Conservation (phyloP, 345 rosid genomes). For the Lepidium africanum region DNA sequence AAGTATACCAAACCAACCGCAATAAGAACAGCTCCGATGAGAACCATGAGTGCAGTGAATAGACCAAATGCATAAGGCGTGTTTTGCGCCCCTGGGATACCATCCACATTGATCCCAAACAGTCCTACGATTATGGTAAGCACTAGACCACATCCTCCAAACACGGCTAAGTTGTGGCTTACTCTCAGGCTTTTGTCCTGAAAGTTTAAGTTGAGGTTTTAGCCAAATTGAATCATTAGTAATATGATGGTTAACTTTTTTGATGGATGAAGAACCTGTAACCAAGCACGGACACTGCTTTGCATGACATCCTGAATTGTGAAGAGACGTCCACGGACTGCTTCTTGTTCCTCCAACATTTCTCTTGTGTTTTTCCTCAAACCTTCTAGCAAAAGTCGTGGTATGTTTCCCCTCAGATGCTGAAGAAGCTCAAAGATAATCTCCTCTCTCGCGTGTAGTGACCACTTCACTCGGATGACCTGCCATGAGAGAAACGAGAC, state of each 20-base stretch:
- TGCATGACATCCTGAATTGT: constrained; percentile 99
- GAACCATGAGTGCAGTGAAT: constrained; percentile 46
- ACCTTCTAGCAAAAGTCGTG: constrained; percentile 48
- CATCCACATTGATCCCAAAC: constrained; percentile 98
- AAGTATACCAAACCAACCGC: constrained; percentile 65
- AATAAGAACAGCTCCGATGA: constrained; percentile 52
- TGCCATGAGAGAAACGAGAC: constrained; percentile 12
- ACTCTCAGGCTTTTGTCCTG: constrained; percentile 88
- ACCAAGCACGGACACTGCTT: constrained; percentile 97
- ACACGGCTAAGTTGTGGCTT: constrained; percentile 83
- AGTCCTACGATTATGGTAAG: constrained; percentile 72
- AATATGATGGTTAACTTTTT: background rate
- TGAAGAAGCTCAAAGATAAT: constrained; percentile 87
- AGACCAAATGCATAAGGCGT: constrained; percentile 89
- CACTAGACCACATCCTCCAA: constrained; percentile 91
- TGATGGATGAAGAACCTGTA: constrained; percentile 51
- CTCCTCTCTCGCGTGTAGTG: constrained; percentile 98
- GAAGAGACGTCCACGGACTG: constrained; percentile 89
- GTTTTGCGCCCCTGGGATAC: constrained; percentile 69
- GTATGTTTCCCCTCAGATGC: constrained; percentile 60
- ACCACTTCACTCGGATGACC: constrained; percentile 98
- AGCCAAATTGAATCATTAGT: background rate
- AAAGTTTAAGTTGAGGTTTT: background rate
- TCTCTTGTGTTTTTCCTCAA: constrained; percentile 71
- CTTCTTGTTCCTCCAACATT: constrained; percentile 98